Conservation (phyloP, 108 stramenopile genomes). For the Nitzschia inconspicua region DNA sequence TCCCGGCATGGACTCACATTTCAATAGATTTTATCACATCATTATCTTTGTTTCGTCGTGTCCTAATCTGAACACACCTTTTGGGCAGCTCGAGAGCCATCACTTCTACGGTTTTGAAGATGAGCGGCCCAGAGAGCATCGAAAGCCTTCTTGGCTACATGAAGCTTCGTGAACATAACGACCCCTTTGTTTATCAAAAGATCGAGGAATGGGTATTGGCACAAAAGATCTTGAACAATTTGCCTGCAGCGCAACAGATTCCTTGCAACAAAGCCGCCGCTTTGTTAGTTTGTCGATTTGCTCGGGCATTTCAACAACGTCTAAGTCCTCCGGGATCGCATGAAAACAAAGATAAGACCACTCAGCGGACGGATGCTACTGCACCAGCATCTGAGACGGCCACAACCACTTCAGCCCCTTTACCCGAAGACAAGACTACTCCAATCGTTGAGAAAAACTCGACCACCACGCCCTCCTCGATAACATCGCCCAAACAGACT, state of each 20-base stretch:
- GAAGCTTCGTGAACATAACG: neutral
- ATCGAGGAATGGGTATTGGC: neutral
- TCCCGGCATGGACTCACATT: too few species aligned
- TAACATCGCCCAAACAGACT: neutral
- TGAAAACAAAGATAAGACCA: too few species aligned
- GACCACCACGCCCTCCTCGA: neutral
- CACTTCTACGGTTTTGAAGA: too few species aligned
- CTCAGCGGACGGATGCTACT: neutral
- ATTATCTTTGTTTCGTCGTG: too few species aligned
- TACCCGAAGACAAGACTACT: neutral
- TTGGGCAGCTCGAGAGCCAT: too few species aligned
- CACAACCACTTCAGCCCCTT: neutral
- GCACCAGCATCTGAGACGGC: too few species aligned
- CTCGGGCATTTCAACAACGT: slow-evolving; percentile 7
- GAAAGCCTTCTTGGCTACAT: slow-evolving; percentile 1
- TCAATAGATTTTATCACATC: too few species aligned
- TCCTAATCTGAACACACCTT: too few species aligned
- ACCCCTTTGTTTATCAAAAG: slow-evolving; percentile 6
- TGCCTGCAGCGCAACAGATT: neutral
- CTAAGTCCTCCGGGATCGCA: neutral
- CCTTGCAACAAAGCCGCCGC: neutral
- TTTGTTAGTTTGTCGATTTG: slow-evolving; percentile 5
- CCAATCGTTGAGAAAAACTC: neutral
- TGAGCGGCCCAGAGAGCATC: too few species aligned
- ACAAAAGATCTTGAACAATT: neutral